Conservation (phyloP, 1,139 yeast genomes). For the Wickerhamiella infanticola region DNA sequence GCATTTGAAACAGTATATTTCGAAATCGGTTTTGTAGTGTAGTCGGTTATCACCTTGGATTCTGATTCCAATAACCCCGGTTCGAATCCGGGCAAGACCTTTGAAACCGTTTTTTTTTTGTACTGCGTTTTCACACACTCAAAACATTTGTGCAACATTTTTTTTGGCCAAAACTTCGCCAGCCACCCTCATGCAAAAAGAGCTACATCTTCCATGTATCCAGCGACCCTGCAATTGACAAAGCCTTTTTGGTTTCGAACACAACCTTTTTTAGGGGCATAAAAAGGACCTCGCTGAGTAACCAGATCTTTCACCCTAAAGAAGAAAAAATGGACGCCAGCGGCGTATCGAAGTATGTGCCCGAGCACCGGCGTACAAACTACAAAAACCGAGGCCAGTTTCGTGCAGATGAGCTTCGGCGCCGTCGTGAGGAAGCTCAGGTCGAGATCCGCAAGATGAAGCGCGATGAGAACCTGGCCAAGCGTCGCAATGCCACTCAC, state of each 20-base stretch:
- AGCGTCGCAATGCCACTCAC: constrained; percentile 62
- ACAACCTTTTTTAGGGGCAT: background rate
- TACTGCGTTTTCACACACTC: background rate
- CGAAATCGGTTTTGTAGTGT: constrained; percentile 5
- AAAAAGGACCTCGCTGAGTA: background rate
- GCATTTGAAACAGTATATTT: too few species aligned
- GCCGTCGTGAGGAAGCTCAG: constrained; percentile 95
- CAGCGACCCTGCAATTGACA: too few species aligned
- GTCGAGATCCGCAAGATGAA: constrained; percentile 93
- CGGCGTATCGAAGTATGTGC: constrained; percentile 39
- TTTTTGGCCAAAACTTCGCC: background rate
- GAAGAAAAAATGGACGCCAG: background rate
- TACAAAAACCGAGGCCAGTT: constrained; percentile 92
- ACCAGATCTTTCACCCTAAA: background rate
- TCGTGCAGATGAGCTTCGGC: constrained; percentile 89
- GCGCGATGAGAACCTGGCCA: constrained; percentile 85
- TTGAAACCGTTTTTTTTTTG: background rate
- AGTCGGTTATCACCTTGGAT: constrained; percentile 11
- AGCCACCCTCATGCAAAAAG: too few species aligned
- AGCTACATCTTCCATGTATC: too few species aligned
- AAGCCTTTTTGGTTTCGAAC: too few species aligned
- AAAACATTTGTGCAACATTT: background rate
- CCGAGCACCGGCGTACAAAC: constrained; percentile 94
- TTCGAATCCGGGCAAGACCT: constrained; percentile 22
- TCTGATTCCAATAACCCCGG: constrained; percentile 22